Percentiles rank a stretch among this genome's conserved stretches.
Evolutionary conservation across 1,139 yeast genomes (phyloP).

Genomic region (Pichia sp.): DNA sequence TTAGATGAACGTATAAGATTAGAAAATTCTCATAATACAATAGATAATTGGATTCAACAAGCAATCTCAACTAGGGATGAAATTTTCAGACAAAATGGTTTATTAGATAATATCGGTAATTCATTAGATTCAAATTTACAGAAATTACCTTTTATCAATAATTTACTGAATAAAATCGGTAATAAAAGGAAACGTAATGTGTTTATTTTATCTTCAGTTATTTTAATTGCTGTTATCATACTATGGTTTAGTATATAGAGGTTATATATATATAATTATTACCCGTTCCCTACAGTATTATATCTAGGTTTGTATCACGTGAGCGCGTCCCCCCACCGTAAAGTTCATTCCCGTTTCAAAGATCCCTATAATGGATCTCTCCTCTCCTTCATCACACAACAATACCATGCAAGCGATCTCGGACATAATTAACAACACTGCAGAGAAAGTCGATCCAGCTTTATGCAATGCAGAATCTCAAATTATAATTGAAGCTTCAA

Average conservation of each 20-base stretch:
- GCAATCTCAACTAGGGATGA: slow-evolving; percentile 90
- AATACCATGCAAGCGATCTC: too few relatives aligned
- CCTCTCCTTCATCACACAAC: too few relatives aligned
- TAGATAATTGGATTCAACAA: slow-evolving; percentile 72
- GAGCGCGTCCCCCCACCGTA: too few relatives aligned
- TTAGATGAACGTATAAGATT: slow-evolving; percentile 70
- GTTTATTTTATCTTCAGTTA: slow-evolving; percentile 68
- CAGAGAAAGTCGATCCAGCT: too few relatives aligned
- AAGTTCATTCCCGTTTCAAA: too few relatives aligned
- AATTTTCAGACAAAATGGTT: slow-evolving; percentile 60
- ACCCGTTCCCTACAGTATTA: too few relatives aligned
- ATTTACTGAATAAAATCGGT: slow-evolving; percentile 70
- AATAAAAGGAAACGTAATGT: slow-evolving; percentile 86
- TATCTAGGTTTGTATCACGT: too few relatives aligned
- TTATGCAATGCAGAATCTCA: too few relatives aligned
- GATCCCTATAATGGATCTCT: too few relatives aligned
- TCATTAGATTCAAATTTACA: slow-evolving; percentile 55
- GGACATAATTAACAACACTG: too few relatives aligned
- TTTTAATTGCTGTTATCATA: slow-evolving; percentile 64
- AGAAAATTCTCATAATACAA: slow-evolving; percentile 64
- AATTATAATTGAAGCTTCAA: neutral
- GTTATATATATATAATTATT: neutral
- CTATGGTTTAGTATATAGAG: slow-evolving; percentile 31
- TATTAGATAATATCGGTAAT: slow-evolving; percentile 57
- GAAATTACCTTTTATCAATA: slow-evolving; percentile 75